Evolutionary conservation across 2,329 filamentous ascomycete genomes (phyloP).

Genomic region (Hortaea sp.): DNA sequence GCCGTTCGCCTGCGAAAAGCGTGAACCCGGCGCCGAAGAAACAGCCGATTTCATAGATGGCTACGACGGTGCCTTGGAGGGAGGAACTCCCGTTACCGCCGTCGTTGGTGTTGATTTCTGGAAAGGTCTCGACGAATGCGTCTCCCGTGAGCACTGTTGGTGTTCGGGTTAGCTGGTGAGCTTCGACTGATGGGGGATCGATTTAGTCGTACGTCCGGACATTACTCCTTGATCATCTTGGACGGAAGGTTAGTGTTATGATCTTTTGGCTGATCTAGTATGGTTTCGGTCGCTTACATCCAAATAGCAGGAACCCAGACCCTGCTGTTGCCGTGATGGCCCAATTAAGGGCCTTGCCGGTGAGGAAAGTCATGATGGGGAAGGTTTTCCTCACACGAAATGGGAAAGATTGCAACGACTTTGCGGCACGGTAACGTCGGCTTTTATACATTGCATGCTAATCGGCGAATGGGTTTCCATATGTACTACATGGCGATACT

Average conservation of each 20-base stretch:
- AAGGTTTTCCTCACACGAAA: no score
- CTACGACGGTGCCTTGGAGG: constrained; percentile 34
- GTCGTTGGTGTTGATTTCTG: constrained; percentile 9
- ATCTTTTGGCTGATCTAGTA: no score
- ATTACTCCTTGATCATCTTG: constrained; percentile 3
- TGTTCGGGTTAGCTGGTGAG: no score
- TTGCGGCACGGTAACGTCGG: no score
- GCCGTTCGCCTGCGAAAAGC: constrained; percentile 21
- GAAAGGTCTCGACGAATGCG: constrained; percentile 8
- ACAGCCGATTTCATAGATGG: constrained; percentile 50
- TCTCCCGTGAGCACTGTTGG: neutral
- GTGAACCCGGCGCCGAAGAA: constrained; percentile 45
- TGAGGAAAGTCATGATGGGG: neutral
- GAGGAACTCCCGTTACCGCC: constrained; percentile 4
- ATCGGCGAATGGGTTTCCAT: no score
- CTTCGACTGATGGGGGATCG: no score
- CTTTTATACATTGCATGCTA: no score
- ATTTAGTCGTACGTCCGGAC: neutral
- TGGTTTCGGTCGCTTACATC: neutral
- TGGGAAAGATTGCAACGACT: no score
- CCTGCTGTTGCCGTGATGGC: constrained; percentile 7
- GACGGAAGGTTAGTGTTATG: no score
- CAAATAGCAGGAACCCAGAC: constrained; percentile 6
- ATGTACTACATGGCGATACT: no score
- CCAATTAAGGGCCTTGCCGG: constrained; percentile 2